These are phyloP conservation scores for Neospora caninum DNA, from an alignment of 169 alveolate species.

Conservation along the genomic window DNA sequence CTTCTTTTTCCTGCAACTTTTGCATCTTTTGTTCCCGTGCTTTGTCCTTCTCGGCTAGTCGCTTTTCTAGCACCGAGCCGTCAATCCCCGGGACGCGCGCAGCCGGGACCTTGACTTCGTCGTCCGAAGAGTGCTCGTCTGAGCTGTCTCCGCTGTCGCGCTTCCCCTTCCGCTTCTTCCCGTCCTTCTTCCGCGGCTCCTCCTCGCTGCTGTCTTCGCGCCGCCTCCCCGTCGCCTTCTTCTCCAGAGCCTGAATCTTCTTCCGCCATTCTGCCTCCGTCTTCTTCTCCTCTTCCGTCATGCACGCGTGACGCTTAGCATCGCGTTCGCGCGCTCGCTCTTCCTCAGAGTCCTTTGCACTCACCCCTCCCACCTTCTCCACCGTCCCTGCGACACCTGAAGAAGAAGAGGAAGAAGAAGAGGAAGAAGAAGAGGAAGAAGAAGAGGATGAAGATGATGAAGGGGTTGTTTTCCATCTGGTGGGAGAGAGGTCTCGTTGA, in stretches of 20 bases:
- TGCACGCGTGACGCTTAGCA: neutral
- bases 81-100: conserved; percentile 23
- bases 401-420: neutral
- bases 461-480: neutral
- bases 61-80: neutral
- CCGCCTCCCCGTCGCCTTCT: conserved; percentile 21
- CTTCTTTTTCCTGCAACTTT: neutral
- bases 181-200: neutral
- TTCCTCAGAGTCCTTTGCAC: neutral
- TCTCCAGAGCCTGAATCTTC: neutral
- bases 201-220: neutral
- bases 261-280: neutral
- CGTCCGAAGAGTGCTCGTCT: neutral
- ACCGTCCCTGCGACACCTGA: neutral
- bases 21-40: neutral
- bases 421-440: neutral
- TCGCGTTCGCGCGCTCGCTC: conserved; percentile 21
- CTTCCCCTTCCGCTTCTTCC: neutral
- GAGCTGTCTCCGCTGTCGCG: neutral
- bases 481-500: conserved; percentile 10
- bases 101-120: neutral
- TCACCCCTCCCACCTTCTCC: neutral
- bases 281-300: conserved; percentile 46
- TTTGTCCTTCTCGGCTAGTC: neutral
- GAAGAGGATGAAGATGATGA: neutral